Conservation (phyloP, 768 basidiomycete genomes). For the Trametes cingulata region DNA sequence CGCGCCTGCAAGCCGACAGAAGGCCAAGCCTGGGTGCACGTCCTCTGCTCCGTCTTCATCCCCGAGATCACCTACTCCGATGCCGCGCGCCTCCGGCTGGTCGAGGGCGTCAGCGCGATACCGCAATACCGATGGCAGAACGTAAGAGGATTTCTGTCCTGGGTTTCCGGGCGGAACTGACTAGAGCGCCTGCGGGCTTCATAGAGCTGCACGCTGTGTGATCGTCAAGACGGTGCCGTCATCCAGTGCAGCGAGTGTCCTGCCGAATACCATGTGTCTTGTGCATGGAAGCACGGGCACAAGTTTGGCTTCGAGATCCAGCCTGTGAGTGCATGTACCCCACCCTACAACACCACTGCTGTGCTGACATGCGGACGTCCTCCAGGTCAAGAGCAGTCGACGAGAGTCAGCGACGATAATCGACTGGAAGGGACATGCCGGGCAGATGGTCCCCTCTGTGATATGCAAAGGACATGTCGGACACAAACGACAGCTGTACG, state of each 20-base stretch:
- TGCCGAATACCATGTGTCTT: constrained; percentile 82
- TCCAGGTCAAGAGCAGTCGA: constrained; percentile 75
- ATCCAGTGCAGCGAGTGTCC: constrained; percentile 83
- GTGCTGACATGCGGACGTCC: background rate
- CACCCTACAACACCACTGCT: background rate
- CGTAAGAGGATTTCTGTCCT: constrained; percentile 45
- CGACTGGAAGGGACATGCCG: constrained; percentile 76
- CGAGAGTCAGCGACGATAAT: constrained; percentile 65
- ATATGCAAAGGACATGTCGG: constrained; percentile 74
- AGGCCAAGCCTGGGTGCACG: constrained; percentile 90
- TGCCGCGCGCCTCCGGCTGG: constrained; percentile 66
- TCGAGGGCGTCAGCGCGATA: constrained; percentile 83
- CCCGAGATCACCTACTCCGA: constrained; percentile 86
- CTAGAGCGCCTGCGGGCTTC: background rate
- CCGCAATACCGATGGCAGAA: constrained; percentile 69
- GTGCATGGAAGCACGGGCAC: constrained; percentile 84
- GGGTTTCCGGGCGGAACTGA: constrained; percentile 18
- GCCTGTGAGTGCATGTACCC: constrained; percentile 49
- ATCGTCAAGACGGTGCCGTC: constrained; percentile 71
- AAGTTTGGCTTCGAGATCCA: constrained; percentile 93
- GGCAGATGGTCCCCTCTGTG: constrained; percentile 75
- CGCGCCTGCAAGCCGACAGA: constrained; percentile 88
- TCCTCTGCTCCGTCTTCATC: constrained; percentile 85
- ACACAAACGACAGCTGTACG: constrained; percentile 70
- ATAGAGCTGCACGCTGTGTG: constrained; percentile 78